phyloP scores from a whole-genome alignment of 179 eudicot genomes.

The Nepenthes alata region DNA sequence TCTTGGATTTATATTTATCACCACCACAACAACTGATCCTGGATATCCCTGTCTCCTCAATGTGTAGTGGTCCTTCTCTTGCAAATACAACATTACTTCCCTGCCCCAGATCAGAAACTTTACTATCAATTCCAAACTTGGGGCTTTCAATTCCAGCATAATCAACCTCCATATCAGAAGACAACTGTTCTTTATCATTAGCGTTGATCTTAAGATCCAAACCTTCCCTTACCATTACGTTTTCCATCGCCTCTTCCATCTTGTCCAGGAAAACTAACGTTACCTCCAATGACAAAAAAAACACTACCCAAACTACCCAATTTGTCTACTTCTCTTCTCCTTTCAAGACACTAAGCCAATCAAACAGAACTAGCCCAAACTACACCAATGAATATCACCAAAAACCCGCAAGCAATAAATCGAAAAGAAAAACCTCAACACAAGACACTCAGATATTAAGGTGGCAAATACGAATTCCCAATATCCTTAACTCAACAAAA shows the following conservation, averaged over 20 bases:
- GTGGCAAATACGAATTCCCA: no score
- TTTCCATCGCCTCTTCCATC: constrained; percentile 30
- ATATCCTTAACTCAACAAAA: no score
- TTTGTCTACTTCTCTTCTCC: no score
- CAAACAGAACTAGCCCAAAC: no score
- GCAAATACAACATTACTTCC: constrained; percentile 63
- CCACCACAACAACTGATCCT: constrained; percentile 24
- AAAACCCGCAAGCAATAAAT: no score
- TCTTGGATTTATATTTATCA: constrained; percentile 43
- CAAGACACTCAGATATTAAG: no score
- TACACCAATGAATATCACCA: no score
- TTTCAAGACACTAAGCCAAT: no score
- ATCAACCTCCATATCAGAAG: constrained; percentile 57
- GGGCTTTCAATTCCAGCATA: constrained; percentile 24
- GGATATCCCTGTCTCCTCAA: constrained; percentile 22
- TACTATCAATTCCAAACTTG: constrained; percentile 24
- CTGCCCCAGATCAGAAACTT: constrained; percentile 42
- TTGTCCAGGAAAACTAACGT: constrained; percentile 3
- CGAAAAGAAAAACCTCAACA: no score
- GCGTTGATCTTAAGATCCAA: constrained; percentile 22
- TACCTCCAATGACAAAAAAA: background rate
- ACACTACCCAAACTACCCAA: no score
- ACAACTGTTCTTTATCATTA: constrained; percentile 23
- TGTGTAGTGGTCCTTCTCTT: constrained; percentile 51
- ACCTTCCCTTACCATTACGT: constrained; percentile 16